phyloP scores from a whole-genome alignment of 106 monocot genomes.

The Allium fistulosum region DNA sequence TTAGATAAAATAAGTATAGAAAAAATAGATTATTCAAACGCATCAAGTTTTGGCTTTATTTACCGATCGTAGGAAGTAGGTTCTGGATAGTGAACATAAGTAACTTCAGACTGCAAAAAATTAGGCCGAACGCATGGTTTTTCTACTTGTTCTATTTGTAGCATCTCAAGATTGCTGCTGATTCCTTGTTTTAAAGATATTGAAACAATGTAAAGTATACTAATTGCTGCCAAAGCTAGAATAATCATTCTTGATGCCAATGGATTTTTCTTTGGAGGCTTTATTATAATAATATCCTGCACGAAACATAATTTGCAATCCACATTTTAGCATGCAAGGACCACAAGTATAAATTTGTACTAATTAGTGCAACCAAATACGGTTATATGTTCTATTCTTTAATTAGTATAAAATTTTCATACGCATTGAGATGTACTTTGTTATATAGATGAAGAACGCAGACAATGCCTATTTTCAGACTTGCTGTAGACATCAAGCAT shows the following conservation, averaged over 20 bases:
- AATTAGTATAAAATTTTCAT: neutral
- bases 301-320: neutral
- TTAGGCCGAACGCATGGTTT: neutral
- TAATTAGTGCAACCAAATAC: neutral
- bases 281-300: conserved; percentile 13
- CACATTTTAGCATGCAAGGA: neutral
- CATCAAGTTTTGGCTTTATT: neutral
- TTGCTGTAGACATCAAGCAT: neutral
- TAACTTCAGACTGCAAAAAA: neutral
- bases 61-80: conserved; percentile 7
- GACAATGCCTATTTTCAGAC: neutral
- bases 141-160: conserved; percentile 8
- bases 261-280: conserved; percentile 15
- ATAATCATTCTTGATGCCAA: conserved; percentile 7
- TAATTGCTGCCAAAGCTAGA: conserved; percentile 8
- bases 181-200: conserved; percentile 21
- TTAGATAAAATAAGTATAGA: conserved; percentile 1
- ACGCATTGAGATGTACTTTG: neutral
- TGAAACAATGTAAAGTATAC: conserved; percentile 8
- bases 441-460: neutral
- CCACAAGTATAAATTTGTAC: neutral
- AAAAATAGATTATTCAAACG: neutral
- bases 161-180: neutral
- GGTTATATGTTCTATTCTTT: neutral
- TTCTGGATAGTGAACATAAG: conserved; percentile 9